These are phyloP conservation scores for Trichoderma harzianum DNA, from an alignment of 2,329 filamentous ascomycete genomes.

Conservation along the genomic window DNA sequence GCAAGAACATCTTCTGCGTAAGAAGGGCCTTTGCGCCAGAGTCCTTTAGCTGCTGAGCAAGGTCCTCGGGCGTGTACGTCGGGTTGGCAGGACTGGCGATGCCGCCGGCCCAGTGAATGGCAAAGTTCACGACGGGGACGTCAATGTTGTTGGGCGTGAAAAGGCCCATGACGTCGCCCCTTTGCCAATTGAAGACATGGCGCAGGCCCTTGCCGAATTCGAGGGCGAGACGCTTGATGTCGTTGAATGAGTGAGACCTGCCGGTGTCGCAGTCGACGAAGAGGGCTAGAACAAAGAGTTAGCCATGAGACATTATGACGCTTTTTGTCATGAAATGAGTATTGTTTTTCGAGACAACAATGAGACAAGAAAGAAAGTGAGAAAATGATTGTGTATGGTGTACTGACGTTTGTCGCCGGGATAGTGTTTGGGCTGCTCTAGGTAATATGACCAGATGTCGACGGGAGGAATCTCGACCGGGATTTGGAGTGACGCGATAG, in stretches of 20 bases:
- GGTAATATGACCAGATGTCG: constrained; percentile 76
- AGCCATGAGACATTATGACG: neutral
- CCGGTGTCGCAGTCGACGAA: constrained; percentile 72
- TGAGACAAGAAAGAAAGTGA: neutral
- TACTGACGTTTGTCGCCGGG: constrained; percentile 68
- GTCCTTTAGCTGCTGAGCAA: constrained; percentile 80
- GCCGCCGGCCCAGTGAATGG: constrained; percentile 78
- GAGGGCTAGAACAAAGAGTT: constrained; percentile 54
- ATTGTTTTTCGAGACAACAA: neutral
- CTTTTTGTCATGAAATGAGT: neutral
- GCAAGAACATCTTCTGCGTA: constrained; percentile 67
- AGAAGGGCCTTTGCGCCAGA: constrained; percentile 70
- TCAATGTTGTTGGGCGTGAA: constrained; percentile 88
- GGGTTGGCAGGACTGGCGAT: constrained; percentile 84
- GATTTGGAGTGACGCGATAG: constrained; percentile 63
- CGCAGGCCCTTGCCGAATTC: constrained; percentile 80
- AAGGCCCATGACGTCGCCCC: constrained; percentile 77
- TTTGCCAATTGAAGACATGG: constrained; percentile 71
- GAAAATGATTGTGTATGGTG: neutral
- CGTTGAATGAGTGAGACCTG: constrained; percentile 64
- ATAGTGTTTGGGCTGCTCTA: constrained; percentile 66
- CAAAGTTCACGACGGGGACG: constrained; percentile 72
- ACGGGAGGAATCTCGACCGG: constrained; percentile 66
- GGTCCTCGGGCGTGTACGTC: constrained; percentile 77
- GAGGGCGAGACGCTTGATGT: constrained; percentile 62